Evolutionary conservation across 1,284 basidiomycete species (phyloP).

Genomic region (Cerioporus squamosus): DNA sequence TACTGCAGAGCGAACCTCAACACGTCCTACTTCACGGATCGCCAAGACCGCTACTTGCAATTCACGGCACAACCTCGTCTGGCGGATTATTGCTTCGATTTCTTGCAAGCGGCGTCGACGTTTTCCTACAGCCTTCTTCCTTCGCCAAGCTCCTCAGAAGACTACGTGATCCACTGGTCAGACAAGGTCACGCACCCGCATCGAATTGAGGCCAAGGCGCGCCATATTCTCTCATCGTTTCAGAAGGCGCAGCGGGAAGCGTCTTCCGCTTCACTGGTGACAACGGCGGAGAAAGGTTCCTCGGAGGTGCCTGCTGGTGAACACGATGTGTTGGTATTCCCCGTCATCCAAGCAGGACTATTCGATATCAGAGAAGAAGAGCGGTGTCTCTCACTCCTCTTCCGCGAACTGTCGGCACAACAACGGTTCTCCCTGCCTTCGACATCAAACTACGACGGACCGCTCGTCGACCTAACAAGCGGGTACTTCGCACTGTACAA

Average conservation of each 20-base stretch:
- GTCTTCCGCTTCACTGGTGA: conserved; percentile 16
- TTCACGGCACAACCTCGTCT: conserved; percentile 67
- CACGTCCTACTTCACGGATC: conserved; percentile 91
- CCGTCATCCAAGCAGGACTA: conserved; percentile 86
- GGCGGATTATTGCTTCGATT: conserved; percentile 84
- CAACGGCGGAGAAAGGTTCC: not conserved
- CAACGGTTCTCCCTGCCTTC: conserved; percentile 3
- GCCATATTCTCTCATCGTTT: conserved; percentile 50
- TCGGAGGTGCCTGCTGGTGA: conserved; percentile 12
- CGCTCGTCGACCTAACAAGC: conserved; percentile 80
- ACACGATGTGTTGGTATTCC: conserved; percentile 68
- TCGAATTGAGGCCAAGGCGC: conserved; percentile 57
- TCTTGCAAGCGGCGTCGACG: conserved; percentile 69
- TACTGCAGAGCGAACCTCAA: conserved; percentile 88
- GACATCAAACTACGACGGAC: conserved; percentile 32
- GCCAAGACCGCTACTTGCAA: conserved; percentile 93
- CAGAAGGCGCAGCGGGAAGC: conserved; percentile 47
- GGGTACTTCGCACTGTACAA: conserved; percentile 94
- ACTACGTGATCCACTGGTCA: conserved; percentile 59
- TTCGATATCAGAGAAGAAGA: conserved; percentile 87
- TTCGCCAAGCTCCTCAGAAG: conserved; percentile 30
- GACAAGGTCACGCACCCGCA: conserved; percentile 61
- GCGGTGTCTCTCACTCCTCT: conserved; percentile 59
- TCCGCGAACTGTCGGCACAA: conserved; percentile 44
- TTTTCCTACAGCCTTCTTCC: conserved; percentile 78